Conservation (phyloP, 2,329 filamentous ascomycete genomes). For the Diaporthe sp. region DNA sequence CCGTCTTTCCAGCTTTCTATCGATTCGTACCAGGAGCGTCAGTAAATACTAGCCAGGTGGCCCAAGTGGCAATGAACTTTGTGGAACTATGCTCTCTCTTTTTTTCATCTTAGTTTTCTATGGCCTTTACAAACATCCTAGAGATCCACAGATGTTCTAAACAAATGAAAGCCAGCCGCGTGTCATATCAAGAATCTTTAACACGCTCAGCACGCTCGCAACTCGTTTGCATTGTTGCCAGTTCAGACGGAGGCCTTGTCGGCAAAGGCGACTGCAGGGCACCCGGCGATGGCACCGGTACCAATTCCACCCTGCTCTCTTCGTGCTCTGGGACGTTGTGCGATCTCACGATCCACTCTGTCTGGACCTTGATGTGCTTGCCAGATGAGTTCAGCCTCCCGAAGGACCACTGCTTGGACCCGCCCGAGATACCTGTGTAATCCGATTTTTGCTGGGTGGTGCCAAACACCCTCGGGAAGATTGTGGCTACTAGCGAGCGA, state of each 20-base stretch:
- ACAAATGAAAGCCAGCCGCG: not conserved
- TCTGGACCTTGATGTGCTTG: conserved; percentile 43
- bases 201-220: not conserved
- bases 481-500: conserved; percentile 43
- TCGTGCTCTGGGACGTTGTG: conserved; percentile 6
- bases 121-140: too few relatives aligned
- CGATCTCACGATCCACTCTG: conserved; percentile 42
- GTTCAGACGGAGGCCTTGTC: conserved; percentile 4
- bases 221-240: conserved; percentile 3
- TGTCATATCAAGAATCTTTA: not conserved
- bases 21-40: too few relatives aligned
- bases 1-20: too few relatives aligned
- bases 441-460: conserved; percentile 38
- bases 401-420: conserved; percentile 34
- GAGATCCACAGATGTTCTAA: not conserved
- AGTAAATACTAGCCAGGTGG: too few relatives aligned
- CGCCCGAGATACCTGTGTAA: conserved; percentile 25
- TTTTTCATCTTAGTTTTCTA: not conserved
- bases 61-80: too few relatives aligned
- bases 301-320: not conserved
- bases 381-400: conserved; percentile 15
- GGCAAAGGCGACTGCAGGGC: not conserved
- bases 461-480: conserved; percentile 43
- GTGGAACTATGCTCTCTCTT: not conserved
- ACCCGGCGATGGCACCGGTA: not conserved